phyloP scores from a whole-genome alignment of 345 rosid genomes.

The Nasturtium officinale region DNA sequence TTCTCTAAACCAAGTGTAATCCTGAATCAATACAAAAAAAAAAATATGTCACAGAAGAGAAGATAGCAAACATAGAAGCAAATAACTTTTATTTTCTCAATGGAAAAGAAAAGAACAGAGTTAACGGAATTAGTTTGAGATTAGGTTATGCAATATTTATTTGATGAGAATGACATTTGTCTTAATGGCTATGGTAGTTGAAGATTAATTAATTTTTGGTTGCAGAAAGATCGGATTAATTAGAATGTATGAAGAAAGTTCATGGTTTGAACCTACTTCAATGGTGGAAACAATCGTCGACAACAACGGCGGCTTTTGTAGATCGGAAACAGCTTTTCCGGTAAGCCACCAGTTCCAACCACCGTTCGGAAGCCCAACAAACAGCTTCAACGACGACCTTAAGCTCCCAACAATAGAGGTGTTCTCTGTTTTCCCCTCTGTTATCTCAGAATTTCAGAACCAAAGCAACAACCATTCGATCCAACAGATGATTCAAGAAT shows the following conservation, averaged over 20 bases:
- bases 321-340: slow-evolving; percentile 16
- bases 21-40: neutral
- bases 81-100: neutral
- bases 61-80: neutral
- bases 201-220: neutral
- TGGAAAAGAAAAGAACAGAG: neutral
- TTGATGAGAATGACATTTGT: neutral
- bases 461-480: slow-evolving; percentile 40
- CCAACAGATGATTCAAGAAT: slow-evolving; percentile 41
- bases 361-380: slow-evolving; percentile 37
- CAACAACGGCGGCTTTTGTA: slow-evolving; percentile 25
- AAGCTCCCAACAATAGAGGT: slow-evolving; percentile 46
- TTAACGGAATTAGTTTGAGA: slow-evolving; percentile 32
- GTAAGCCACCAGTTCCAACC: slow-evolving; percentile 23
- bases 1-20: neutral
- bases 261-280: slow-evolving; percentile 52
- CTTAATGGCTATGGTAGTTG: neutral
- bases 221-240: slow-evolving; percentile 27
- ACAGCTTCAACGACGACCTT: slow-evolving; percentile 46
- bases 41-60: neutral
- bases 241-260: slow-evolving; percentile 53
- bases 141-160: slow-evolving; percentile 27
- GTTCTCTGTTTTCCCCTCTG: slow-evolving; percentile 37
- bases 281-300: slow-evolving; percentile 39
- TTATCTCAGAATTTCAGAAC: slow-evolving; percentile 35